Percentiles rank a stretch among this genome's conserved stretches.
These are phyloP conservation scores for Discostella pseudostelligera DNA, from an alignment of 108 stramenopile species.

Conservation along the genomic window DNA sequence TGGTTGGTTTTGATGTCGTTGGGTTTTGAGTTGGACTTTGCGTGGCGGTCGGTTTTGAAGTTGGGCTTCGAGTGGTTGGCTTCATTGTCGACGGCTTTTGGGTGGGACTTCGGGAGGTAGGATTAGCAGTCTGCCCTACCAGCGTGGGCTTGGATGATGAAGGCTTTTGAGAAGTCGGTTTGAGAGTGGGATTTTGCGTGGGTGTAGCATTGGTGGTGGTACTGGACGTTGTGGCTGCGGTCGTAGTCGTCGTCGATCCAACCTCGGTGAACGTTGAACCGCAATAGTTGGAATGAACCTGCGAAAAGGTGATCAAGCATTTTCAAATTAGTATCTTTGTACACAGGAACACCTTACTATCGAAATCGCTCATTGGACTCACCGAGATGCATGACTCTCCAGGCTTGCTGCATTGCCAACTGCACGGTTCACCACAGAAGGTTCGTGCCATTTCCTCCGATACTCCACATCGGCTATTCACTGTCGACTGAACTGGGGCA, in stretches of 20 bases:
- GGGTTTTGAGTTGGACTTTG: neutral
- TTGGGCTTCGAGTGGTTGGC: neutral
- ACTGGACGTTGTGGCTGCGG: neutral
- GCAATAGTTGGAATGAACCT: constrained; percentile 27
- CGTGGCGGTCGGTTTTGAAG: neutral
- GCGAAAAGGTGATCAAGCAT: neutral
- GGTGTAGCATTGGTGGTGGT: neutral
- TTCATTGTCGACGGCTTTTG: neutral
- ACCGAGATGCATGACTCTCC: constrained; percentile 20
- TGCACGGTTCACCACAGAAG: constrained; percentile 31
- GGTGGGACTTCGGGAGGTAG: too few relatives aligned
- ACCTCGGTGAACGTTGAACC: constrained; percentile 20
- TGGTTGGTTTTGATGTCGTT: neutral
- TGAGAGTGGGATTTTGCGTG: neutral
- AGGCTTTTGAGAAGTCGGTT: neutral
- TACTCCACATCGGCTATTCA: constrained; percentile 13
- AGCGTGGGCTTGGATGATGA: neutral
- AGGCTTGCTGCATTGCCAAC: constrained; percentile 27
- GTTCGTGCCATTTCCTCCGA: constrained; percentile 18
- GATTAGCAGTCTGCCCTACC: neutral
- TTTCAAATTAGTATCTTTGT: too few relatives aligned
- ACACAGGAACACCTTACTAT: too few relatives aligned
- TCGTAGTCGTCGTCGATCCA: constrained; percentile 3
- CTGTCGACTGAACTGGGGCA: constrained; percentile 13
- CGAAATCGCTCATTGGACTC: neutral